These are phyloP conservation scores for Mucor circinelloides DNA, from an alignment of 371 early-diverging fungal genomes.

Conservation along the genomic window DNA sequence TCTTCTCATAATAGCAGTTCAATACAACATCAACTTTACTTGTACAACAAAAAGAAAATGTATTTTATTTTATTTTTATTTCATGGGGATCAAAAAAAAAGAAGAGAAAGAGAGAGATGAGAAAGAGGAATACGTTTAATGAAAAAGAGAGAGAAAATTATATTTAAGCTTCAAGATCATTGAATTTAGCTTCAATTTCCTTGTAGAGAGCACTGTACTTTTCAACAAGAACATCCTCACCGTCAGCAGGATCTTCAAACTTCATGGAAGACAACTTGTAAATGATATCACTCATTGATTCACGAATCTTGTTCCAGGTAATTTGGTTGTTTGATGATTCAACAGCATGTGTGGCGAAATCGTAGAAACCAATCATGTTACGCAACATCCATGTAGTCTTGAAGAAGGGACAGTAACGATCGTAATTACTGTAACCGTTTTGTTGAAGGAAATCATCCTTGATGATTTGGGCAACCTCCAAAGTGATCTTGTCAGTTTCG, in stretches of 20 bases:
- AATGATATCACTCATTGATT: slow-evolving; percentile 90
- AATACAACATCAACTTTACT: neutral
- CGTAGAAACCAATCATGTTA: slow-evolving; percentile 98
- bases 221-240: slow-evolving; percentile 83
- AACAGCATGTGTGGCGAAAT: slow-evolving; percentile 91
- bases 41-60: slow-evolving; percentile 10
- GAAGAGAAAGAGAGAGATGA: neutral
- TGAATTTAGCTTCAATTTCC: slow-evolving; percentile 97
- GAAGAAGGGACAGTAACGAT: slow-evolving; percentile 99
- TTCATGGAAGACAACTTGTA: slow-evolving; percentile 99
- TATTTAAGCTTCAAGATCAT: slow-evolving; percentile 51
- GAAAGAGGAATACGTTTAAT: neutral
- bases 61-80: neutral
- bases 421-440: slow-evolving; percentile 99
- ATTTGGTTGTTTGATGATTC: slow-evolving; percentile 88
- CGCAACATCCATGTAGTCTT: slow-evolving; percentile 98
- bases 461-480: slow-evolving; percentile 98
- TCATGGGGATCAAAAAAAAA: neutral
- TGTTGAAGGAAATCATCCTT: slow-evolving; percentile 99
- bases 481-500: slow-evolving; percentile 98
- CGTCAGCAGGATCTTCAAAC: slow-evolving; percentile 98
- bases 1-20: too few relatives aligned
- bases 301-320: slow-evolving; percentile 96
- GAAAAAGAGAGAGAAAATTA: neutral
- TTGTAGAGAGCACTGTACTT: slow-evolving; percentile 86